Conservation (phyloP, 2,329 filamentous ascomycete species). For the Colletotrichum nymphaeae region DNA sequence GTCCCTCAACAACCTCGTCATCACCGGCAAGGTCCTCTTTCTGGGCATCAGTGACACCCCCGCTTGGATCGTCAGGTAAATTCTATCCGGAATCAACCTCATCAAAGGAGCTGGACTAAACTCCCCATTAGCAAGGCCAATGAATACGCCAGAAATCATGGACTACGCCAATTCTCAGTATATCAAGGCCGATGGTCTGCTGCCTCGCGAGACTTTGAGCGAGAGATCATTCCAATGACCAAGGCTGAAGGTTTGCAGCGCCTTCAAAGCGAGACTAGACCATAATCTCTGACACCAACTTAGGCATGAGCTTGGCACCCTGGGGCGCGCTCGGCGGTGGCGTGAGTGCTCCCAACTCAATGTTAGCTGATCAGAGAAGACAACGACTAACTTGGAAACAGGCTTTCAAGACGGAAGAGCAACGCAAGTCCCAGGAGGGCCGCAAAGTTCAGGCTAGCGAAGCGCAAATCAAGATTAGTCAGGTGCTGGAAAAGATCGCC, state of each 20-base stretch:
- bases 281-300: background rate
- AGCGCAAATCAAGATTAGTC: conserved; percentile 62
- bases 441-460: conserved; percentile 56
- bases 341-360: background rate
- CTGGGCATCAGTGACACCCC: conserved; percentile 76
- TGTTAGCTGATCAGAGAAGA: background rate
- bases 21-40: conserved; percentile 71
- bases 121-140: conserved; percentile 64
- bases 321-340: conserved; percentile 63
- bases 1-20: conserved; percentile 70
- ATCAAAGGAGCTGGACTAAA: conserved; percentile 6
- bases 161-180: conserved; percentile 76
- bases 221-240: conserved; percentile 77
- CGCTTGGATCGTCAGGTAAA: conserved; percentile 71
- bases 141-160: conserved; percentile 76
- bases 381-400: background rate
- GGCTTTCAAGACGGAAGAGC: conserved; percentile 46
- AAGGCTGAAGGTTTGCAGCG: conserved; percentile 57
- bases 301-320: conserved; percentile 66
- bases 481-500: conserved; percentile 62
- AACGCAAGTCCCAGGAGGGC: conserved; percentile 47
- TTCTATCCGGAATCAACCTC: background rate
- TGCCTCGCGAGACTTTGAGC: conserved; percentile 73
- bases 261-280: background rate
- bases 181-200: conserved; percentile 76